Percentiles rank a stretch among this genome's conserved stretches.
Evolutionary conservation across 2,329 filamentous ascomycete genomes (phyloP).

Genomic region (Ophiostoma quercus): DNA sequence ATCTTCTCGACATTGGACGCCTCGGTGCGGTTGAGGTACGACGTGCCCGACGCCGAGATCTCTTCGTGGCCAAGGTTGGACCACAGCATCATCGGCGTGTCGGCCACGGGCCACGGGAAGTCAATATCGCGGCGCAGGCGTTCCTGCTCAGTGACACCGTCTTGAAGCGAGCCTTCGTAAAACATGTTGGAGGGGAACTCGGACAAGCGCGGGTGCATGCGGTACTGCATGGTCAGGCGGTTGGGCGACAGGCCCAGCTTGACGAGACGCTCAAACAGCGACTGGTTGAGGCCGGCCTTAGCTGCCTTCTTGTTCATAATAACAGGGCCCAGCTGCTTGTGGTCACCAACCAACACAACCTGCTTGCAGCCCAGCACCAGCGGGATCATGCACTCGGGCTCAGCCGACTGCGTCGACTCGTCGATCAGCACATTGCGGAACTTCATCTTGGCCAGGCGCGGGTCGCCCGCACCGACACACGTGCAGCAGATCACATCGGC

Average conservation of each 20-base stretch:
- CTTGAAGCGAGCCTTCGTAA: slow-evolving; percentile 94
- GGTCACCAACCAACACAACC: slow-evolving; percentile 95
- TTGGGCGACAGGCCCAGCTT: slow-evolving; percentile 87
- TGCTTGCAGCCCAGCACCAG: slow-evolving; percentile 97
- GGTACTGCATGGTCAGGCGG: slow-evolving; percentile 92
- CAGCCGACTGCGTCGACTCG: slow-evolving; percentile 95
- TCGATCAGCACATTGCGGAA: slow-evolving; percentile 98
- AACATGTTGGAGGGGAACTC: slow-evolving; percentile 99
- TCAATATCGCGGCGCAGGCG: slow-evolving; percentile 89
- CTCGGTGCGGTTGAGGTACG: slow-evolving; percentile 95
- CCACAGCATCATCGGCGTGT: slow-evolving; percentile 99
- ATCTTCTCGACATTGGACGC: slow-evolving; percentile 98
- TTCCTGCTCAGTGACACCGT: slow-evolving; percentile 86
- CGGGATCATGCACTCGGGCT: slow-evolving; percentile 98
- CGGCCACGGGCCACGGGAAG: slow-evolving; percentile 92
- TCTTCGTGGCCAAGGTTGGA: slow-evolving; percentile 96
- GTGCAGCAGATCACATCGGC: slow-evolving; percentile 99
- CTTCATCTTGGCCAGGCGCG: slow-evolving; percentile 91
- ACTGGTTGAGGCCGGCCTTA: slow-evolving; percentile 95
- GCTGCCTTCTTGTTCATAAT: slow-evolving; percentile 99
- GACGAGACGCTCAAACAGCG: slow-evolving; percentile 94
- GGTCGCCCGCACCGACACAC: slow-evolving; percentile 94
- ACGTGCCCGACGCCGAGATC: slow-evolving; percentile 95
- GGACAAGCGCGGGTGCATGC: slow-evolving; percentile 96
- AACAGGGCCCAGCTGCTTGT: slow-evolving; percentile 94